Base-by-base conservation (phyloP, 2,329 filamentous ascomycete species). In the Alternaria panax region DNA sequence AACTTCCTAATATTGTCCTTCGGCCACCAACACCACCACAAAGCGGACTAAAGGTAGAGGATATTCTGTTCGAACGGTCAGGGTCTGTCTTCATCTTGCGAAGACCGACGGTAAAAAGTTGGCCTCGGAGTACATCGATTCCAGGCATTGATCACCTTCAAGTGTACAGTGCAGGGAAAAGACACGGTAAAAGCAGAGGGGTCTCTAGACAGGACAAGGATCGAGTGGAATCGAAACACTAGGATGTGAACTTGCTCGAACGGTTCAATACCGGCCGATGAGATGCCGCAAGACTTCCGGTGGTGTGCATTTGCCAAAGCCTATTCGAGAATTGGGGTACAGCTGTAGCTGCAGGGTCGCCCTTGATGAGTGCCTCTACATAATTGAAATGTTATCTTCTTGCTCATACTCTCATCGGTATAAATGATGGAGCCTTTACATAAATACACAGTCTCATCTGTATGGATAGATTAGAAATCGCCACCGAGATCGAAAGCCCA, bases 401-500 rank as follows among this genome's bases (percentile, higher is more conserved):
- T 12, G 36, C 18, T 22, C 36, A 9, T 22, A 20, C 18, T 22
- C 18, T 40, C 36, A 20, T 4, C 2, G 22, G 9, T 40, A n/a
- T 22, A 22, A 9, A 22, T 22, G 14, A 22, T 22, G 5, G 5
- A 3, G 7, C 7, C 11, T 7, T 22, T 40, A 3, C 6, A 22
- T 40, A 11, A 4, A 22, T 16, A 27, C 20, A 27, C 20, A 2
- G 28, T 47, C 18, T 22, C 18, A 18, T 11, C 28, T 47, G 28
- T n/a, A n/a, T n/a, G 24, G n/a, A 12, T 25, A 34, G 18, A 38
- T 65, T 53, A 76, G 36, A 73, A 72, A 11, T 73, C 71, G 6
- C 69, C 74, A 36, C 66, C 69, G 5, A 78, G 59, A 45, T 76
- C 74, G 52, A 76, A 78, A 3, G 64, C 66, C 75, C 74, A 77